Evolutionary conservation across 1,284 basidiomycete species (phyloP).

Genomic region (Ceratobasidium papillatum): DNA sequence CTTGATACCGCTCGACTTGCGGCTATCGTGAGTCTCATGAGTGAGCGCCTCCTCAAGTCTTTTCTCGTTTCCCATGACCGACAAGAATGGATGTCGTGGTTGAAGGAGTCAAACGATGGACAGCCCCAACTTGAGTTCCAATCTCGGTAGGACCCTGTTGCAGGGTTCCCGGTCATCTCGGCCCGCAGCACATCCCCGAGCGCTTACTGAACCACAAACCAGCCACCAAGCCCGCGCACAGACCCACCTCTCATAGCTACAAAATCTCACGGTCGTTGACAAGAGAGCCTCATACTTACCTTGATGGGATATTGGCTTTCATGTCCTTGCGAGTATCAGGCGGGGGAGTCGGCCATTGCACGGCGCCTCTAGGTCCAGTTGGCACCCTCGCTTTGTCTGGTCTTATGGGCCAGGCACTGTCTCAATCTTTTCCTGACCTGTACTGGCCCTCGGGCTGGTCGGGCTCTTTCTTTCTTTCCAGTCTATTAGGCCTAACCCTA

Average conservation of each 20-base stretch:
- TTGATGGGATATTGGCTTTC: constrained; percentile 32
- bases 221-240: not conserved
- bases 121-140: not conserved
- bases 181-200: not conserved
- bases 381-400: constrained; percentile 25
- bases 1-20: not conserved
- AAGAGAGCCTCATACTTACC: constrained; percentile 24
- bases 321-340: constrained; percentile 27
- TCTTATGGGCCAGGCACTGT: constrained; percentile 28
- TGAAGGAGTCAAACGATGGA: not conserved
- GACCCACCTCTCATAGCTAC: not conserved
- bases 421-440: constrained; percentile 34
- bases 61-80: not conserved
- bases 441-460: constrained; percentile 33
- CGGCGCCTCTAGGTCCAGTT: constrained; percentile 20
- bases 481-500: constrained; percentile 23
- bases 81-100: not conserved
- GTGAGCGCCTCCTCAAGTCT: not conserved
- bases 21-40: not conserved
- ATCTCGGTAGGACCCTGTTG: not conserved
- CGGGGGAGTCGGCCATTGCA: constrained; percentile 33
- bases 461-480: constrained; percentile 5
- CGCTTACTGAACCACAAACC: not conserved
- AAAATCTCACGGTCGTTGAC: not conserved
- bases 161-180: not conserved